These are phyloP conservation scores for Diaporthe longicolla DNA, from an alignment of 2,329 filamentous ascomycete species.

Conservation along the genomic window DNA sequence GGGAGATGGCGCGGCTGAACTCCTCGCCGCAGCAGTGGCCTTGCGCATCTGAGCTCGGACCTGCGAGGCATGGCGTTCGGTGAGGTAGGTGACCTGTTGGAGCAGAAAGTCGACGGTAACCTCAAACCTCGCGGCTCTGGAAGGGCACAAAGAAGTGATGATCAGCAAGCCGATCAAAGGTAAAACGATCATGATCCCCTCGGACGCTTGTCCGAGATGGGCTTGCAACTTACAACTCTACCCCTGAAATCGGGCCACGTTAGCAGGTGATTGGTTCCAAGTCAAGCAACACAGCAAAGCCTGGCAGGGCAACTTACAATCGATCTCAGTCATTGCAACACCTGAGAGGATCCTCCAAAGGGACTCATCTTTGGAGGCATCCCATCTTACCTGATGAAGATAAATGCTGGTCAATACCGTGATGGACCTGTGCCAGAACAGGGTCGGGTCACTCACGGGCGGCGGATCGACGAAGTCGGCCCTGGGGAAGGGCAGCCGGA, in stretches of 20 bases:
- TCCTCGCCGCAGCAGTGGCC: slow-evolving; percentile 68
- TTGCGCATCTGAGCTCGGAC: slow-evolving; percentile 92
- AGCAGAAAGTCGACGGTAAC: slow-evolving; percentile 91
- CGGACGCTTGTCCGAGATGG: slow-evolving; percentile 39
- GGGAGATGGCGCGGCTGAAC: slow-evolving; percentile 70
- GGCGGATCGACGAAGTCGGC: slow-evolving; percentile 92
- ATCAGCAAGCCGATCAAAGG: background rate
- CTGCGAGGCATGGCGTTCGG: slow-evolving; percentile 90
- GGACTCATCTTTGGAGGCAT: slow-evolving; percentile 85
- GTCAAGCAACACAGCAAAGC: background rate
- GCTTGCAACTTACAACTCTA: slow-evolving; percentile 73
- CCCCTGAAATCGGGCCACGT: slow-evolving; percentile 68
- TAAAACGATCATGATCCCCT: background rate
- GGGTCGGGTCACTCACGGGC: slow-evolving; percentile 68
- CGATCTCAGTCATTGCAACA: slow-evolving; percentile 84
- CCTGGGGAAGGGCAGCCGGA: slow-evolving; percentile 90
- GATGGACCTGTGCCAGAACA: background rate
- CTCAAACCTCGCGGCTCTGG: slow-evolving; percentile 80
- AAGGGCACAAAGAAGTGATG: slow-evolving; percentile 38
- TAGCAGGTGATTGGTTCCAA: slow-evolving; percentile 36
- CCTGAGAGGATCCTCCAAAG: slow-evolving; percentile 93
- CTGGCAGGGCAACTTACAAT: slow-evolving; percentile 73
- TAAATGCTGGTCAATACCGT: background rate
- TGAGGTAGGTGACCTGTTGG: slow-evolving; percentile 94
- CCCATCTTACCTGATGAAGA: slow-evolving; percentile 83